Evolutionary conservation across 768 basidiomycete species (phyloP).

Genomic region (Auriculariales sp.): DNA sequence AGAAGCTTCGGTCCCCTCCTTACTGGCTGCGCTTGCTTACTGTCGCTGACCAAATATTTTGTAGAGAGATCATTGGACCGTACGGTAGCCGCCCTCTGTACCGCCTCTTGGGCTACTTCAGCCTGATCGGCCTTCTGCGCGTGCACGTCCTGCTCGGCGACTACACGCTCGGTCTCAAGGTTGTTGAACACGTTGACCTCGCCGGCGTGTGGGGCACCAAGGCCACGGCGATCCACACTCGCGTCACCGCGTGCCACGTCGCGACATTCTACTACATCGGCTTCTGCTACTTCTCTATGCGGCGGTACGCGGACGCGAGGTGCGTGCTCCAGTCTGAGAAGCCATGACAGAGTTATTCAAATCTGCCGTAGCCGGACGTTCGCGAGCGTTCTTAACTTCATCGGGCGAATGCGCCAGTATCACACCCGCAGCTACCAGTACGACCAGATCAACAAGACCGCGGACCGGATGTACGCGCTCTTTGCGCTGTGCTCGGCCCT

Average conservation of each 20-base stretch:
- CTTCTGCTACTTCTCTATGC: constrained; percentile 91
- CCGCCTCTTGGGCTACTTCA: constrained; percentile 93
- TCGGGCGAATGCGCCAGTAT: constrained; percentile 90
- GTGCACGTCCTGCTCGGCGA: constrained; percentile 95
- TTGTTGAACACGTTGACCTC: constrained; percentile 88
- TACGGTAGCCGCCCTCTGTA: constrained; percentile 85
- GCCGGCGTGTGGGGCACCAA: constrained; percentile 55
- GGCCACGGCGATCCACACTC: constrained; percentile 58
- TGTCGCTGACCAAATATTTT: constrained; percentile 2
- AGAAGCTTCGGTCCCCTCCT: too few relatives aligned
- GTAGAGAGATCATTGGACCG: constrained; percentile 75
- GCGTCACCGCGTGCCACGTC: constrained; percentile 94
- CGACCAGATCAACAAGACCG: constrained; percentile 97
- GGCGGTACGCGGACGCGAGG: constrained; percentile 92
- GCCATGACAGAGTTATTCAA: too few relatives aligned
- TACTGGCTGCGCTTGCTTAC: too few relatives aligned
- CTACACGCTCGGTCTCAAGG: constrained; percentile 85
- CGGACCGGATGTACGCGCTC: constrained; percentile 93
- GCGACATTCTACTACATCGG: constrained; percentile 92
- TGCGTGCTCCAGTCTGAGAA: too few relatives aligned
- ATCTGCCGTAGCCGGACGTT: too few relatives aligned
- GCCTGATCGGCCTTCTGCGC: constrained; percentile 84
- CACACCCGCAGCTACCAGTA: constrained; percentile 95
- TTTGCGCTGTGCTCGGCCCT: constrained; percentile 89
- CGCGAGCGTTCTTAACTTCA: constrained; percentile 86